Base-by-base conservation (phyloP, 2,329 filamentous ascomycete genomes). In the Hypocrella siamensis region DNA sequence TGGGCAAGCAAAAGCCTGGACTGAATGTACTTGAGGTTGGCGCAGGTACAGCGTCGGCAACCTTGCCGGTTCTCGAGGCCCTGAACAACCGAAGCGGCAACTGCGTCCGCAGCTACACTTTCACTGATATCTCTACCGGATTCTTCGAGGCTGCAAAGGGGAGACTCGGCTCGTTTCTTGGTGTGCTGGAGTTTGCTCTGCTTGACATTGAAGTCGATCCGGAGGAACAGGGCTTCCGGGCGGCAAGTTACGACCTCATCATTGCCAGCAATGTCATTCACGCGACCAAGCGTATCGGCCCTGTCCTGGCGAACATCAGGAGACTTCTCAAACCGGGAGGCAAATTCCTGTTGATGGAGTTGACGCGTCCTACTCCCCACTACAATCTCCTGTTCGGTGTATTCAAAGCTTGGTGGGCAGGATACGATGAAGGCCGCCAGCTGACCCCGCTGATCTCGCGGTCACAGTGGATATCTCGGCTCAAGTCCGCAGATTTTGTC, bases 41-140 rank as follows among this genome's bases (percentile, higher is more conserved):
- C 26, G 60, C 25, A 26, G 25, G 25, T 26, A 26, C 25, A 14
- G 25, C 25, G n/a, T 26, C 25, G 25, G 25, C 25, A 51, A 6
- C 60, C 61, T 3, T 61, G 56, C 2, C 60, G 56, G 3, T 49
- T 47, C 8, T 5, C 37, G 46, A 5, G 34, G 39, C 7, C 38
- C 63, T 26, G 25, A 26, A 15, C 42, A 42, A 39, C 46, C n/a
- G 21, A 19, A 24, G 31, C 22, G 19, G 29, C 16, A 19, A 30
- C 28, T 16, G 17, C 28, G 26, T 33, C 16, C 36, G 32, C 16
- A 18, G 28, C 7, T 66, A 63, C 34, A 55, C 52, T 3, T 66
- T 52, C 41, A 65, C 63, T 0, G 61, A 66, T 32, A 54, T 63
- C 10, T 56, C 56, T 1, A 32, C 53, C 3, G 52, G 49, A 4